Base-by-base conservation (phyloP, 2,329 filamentous ascomycete species). In the Ambrosiella cleistominuta region DNA sequence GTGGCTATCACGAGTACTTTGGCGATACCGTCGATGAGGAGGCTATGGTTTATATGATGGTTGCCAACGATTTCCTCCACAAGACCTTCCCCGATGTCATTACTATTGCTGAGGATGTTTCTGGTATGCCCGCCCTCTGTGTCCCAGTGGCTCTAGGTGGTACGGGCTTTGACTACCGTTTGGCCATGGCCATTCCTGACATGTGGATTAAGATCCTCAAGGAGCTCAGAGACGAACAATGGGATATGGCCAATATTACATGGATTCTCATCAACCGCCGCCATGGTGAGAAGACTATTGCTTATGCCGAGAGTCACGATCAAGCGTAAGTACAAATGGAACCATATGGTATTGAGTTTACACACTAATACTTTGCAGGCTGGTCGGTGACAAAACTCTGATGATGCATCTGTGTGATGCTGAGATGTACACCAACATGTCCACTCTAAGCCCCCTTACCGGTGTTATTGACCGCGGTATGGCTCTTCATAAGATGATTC, bases 181-280 rank as follows among this genome's bases (percentile, higher is more conserved):
- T 98, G 38, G 90, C 90, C 58, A 98, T 98, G 93, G 93, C 93
- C 3, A 83, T 98, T 62, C 93, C 93, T 3, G 93, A 98, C 69
- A 87, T 98, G 81, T 98, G 94, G 82, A 98, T 98, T 77, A 98
- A 98, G 73, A 88, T 94, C 67, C 71, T 97, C 62, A 98, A 98
- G 70, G 93, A 98, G 72, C 82, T 88, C 69, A 78, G 85, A 66
- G 93, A 98, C 66, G 79, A 88, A 62, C 80, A 95, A 8, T 98
- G 93, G 93, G 86, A 97, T 65, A 85, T 98, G 70, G 82, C 80
- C 59, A 83, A 79, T 64, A 85, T 98, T 56, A 83, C 82, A 68
- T 90, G 85, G 72, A 96, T 89, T 0, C 73, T 98, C 60, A 95
- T 86, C 19, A 97, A 98, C 71, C 80, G 93, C 59, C 83, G 93